Base-by-base conservation (phyloP, 1,284 basidiomycete species). In the Rugosomyces carneus region DNA sequence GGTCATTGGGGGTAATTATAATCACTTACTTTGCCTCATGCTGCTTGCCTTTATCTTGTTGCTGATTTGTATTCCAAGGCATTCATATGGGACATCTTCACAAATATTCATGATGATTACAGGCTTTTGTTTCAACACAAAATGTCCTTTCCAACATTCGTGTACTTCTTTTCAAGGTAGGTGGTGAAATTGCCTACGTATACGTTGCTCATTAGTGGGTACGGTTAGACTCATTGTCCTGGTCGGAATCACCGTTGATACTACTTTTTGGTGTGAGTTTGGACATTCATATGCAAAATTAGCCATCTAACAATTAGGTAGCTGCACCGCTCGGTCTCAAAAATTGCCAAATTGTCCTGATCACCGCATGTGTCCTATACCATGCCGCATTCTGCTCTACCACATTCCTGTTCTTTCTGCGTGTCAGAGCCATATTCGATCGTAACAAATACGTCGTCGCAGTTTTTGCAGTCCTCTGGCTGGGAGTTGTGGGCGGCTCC, bases 351-450 rank as follows among this genome's bases (percentile, higher is more conserved):
- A n/a, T 8, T 1, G 19, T 16, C n/a, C 32, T 24, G 21, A 63
- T 81, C 84, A 57, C 60, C 80, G 75, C 49, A 34, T 42, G 41
- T 23, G 15, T 23, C 9, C 29, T 29, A 29, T 37, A 45, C 21
- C 35, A 45, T 18, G 20, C 38, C 19, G 29, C 37, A 13, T 31
- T 45, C 13, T 45, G 36, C 9, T 45, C 37, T 2, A 45, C 37
- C 7, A 26, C 44, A 10, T 23, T 45, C 19, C 37, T 45, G 2
- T 45, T 40, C 37, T 45, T 45, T 27, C 38, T 45, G 16, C 37
- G 44, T 13, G 13, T 26, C 24, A 5, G 24, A 26, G 24, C 24
- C 24, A 26, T 26, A 26, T 26, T 26, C 10, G 15, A 19, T 19
- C 42, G 26, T n/a, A n/a, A n/a, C 7, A 49, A 43, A 10, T n/a